Base-by-base conservation (phyloP, 2,329 filamentous ascomycete genomes). In the Ascochyta viciae-villosae region DNA sequence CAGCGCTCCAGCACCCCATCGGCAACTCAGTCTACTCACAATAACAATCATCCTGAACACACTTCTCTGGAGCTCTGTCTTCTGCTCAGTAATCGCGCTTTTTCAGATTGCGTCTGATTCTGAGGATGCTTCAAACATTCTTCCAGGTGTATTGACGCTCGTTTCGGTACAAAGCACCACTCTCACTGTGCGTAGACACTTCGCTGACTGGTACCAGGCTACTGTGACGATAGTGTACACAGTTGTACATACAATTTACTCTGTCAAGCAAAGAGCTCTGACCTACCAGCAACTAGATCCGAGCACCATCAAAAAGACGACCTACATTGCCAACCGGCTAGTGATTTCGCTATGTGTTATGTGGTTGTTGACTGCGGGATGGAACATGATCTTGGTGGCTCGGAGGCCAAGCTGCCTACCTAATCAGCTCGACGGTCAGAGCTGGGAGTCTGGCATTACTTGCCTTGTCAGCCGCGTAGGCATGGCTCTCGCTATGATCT, bases 301-400 rank as follows among this genome's bases (percentile, higher is more conserved):
- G 13, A 62, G 63, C 10, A 62, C 64, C 4, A 54, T 68, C n/a
- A 68, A 68, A 40, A 72, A 69, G 39, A 70, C 69, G 1, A 67
- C 64, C 6, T 74, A 76, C 47, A 39, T 75, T 27, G 71, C 72
- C 24, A 65, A 73, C 10, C 73, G 74, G 6, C 42, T 74, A 31
- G 68, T 66, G 9, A 65, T 70, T 22, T 64, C 66, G 15, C 41
- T 76, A 26, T 75, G 70, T 50, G 61, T 71, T 13, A 54, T 76
- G 6, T 78, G 76, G 75, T 54, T 77, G 15, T 48, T 76, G 56
- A 74, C 74, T 3, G 64, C 64, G 2, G 75, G 75, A 6, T 77
- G 76, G 75, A 73, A 76, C 58, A 67, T 77, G 58, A 76, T 78
- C 37, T 60, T 72, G 12, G 72, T 75, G 3, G 73, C 74, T 13